These are phyloP conservation scores for Gaertneriomyces sp. DNA, from an alignment of 192 early-diverging fungal genomes.

Conservation along the genomic window DNA sequence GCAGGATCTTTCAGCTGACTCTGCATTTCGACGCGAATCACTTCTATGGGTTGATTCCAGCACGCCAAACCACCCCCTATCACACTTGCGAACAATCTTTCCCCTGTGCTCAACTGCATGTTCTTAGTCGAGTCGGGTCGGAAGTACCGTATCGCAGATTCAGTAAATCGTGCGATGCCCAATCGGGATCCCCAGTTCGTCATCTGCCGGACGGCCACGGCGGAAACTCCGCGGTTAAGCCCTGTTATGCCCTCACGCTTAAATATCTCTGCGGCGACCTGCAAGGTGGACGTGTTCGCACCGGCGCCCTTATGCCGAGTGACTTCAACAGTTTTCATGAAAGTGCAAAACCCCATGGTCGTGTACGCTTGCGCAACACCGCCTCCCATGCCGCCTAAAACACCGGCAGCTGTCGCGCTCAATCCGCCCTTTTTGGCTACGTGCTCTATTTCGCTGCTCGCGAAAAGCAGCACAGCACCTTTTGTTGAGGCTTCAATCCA, in stretches of 20 bases:
- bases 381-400: constrained; percentile 88
- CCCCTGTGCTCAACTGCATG: constrained; percentile 31
- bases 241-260: constrained; percentile 87
- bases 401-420: constrained; percentile 51
- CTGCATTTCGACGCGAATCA: constrained; percentile 98
- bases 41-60: constrained; percentile 99
- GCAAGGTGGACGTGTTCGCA: constrained; percentile 67
- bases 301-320: constrained; percentile 77
- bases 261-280: constrained; percentile 84
- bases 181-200: constrained; percentile 98
- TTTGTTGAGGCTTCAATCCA: constrained; percentile 80
- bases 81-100: constrained; percentile 69
- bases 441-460: constrained; percentile 69
- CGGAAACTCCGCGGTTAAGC: constrained; percentile 97
- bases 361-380: constrained; percentile 93
- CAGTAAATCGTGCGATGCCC: constrained; percentile 50
- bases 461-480: constrained; percentile 71
- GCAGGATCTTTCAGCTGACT: constrained; percentile 80
- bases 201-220: constrained; percentile 90
- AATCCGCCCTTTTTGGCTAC: constrained; percentile 46
- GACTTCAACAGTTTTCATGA: constrained; percentile 91
- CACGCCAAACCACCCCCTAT: constrained; percentile 86
- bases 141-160: constrained; percentile 53
- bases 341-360: constrained; percentile 98
- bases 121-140: constrained; percentile 19